A percentile compares a stretch with the other conserved stretches of the same genome.
Conservation (phyloP, 73 alveolate species). For the Tetrahymena malaccensis region DNA sequence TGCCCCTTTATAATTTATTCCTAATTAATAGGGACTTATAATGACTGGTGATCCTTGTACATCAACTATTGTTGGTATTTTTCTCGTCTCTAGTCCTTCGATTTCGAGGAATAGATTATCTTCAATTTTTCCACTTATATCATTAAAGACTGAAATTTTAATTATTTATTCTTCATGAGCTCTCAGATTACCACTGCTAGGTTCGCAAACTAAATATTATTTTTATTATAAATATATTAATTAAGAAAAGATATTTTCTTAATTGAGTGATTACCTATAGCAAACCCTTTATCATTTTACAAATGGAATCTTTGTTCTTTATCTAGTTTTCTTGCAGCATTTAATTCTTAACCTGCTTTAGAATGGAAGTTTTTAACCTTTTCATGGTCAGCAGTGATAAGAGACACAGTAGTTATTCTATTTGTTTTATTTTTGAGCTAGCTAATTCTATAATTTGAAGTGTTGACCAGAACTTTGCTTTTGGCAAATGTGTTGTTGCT, state of each 20-base stretch:
- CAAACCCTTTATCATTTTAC: not conserved
- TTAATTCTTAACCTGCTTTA: not conserved
- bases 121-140: constrained; percentile 60
- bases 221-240: too few species aligned
- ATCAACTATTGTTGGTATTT: constrained; percentile 48
- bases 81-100: constrained; percentile 45
- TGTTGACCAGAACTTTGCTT: not conserved
- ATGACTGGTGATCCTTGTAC: constrained; percentile 66
- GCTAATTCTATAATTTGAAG: not conserved
- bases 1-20: constrained; percentile 59
- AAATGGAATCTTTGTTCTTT: not conserved
- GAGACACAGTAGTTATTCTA: not conserved
- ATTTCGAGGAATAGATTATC: constrained; percentile 36
- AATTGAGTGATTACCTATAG: not conserved
- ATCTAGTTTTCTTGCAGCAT: not conserved
- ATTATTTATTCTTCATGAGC: constrained; percentile 56
- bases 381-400: not conserved
- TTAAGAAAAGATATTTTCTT: too few species aligned
- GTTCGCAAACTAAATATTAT: not conserved
- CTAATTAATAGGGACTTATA: constrained; percentile 59
- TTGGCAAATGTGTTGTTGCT: not conserved
- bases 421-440: not conserved
- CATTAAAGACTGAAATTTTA: constrained; percentile 49
- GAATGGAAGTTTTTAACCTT: not conserved
- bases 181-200: not conserved